A percentile compares a stretch with the other conserved stretches of the same genome.
These are phyloP conservation scores for Buxus sempervirens DNA, from an alignment of 164 flowering plant species.

Conservation along the genomic window DNA sequence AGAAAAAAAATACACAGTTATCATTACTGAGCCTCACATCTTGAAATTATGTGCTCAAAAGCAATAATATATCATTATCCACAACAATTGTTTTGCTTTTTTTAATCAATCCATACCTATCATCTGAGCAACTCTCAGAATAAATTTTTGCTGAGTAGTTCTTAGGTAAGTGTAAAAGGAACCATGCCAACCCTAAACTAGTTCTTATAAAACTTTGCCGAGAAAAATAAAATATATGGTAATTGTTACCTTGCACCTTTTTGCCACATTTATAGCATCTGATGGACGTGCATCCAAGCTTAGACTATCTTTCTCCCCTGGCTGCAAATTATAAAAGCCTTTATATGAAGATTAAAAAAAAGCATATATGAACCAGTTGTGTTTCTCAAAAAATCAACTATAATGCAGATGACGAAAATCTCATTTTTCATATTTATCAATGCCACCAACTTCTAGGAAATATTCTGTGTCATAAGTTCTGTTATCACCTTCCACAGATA, in stretches of 20 bases:
- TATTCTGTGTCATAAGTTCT: neutral
- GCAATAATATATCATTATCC: neutral
- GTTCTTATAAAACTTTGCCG: neutral
- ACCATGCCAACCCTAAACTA: neutral
- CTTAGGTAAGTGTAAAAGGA: neutral
- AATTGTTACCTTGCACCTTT: slow-evolving; percentile 57
- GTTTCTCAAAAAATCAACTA: neutral
- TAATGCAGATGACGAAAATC: neutral
- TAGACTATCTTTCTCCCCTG: slow-evolving; percentile 45
- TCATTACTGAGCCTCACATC: neutral
- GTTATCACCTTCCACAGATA: slow-evolving; percentile 55
- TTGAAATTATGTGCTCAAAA: neutral
- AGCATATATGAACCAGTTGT: neutral
- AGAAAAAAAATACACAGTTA: too few relatives aligned
- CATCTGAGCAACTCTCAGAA: neutral
- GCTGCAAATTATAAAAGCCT: slow-evolving; percentile 37
- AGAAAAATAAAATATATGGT: neutral
- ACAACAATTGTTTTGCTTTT: neutral
- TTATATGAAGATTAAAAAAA: slow-evolving; percentile 6
- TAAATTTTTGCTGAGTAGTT: too few relatives aligned
- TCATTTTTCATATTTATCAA: neutral
- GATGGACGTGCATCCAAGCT: slow-evolving; percentile 85
- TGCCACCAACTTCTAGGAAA: neutral
- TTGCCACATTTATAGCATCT: slow-evolving; percentile 86
- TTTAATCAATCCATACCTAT: neutral